Base-by-base conservation (phyloP, 768 basidiomycete species). In the Tephrocybe sp. region DNA sequence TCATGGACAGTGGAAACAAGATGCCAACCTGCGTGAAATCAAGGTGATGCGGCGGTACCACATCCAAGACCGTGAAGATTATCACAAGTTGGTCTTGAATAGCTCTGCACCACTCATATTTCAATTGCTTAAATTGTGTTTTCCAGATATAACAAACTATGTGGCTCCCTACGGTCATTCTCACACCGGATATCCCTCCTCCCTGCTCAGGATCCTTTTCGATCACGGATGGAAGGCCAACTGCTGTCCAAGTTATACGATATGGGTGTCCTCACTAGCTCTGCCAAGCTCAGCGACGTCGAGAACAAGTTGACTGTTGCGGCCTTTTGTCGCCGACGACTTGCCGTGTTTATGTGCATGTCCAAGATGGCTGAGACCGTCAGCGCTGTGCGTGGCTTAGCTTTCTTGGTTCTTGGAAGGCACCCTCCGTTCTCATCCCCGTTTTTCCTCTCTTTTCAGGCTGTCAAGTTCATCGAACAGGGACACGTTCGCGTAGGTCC, bases 401-500 rank as follows among this genome's bases (percentile, higher is more conserved):
- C 27, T 5, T 29, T 29, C n/a, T n/a, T n/a, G n/a, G n/a, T 29
- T 29, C 27, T 29, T 29, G 27, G 27, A 29, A 29, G 11, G 27
- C 6, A 5, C 5, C 27, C 27, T 29, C 11, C 27, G 11, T 29
- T 29, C 27, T 29, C 27, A 29, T 29, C 51, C 6, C 13, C 29
- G 13, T 30, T 30, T 29, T 51, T 39, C 40, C 29, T 38, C 25
- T 19, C 16, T 34, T 33, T 55, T n/a, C 61, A 97, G 94, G 97
- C 95, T 8, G 91, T 88, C 47, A 93, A 91, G 62, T 97, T 97
- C 65, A 89, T 99, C 58, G 97, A 99, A 67, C 97, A 98, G 67
- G 97, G 97, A 0, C 97, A 99, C 67, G 85, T 99, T 59, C 87
- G 97, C 25, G 92, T 98, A 19, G 97, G 97, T 18, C 93, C 95